Conservation (phyloP, 1,139 yeast genomes). For the Yamadazyma atmosphaerica region DNA sequence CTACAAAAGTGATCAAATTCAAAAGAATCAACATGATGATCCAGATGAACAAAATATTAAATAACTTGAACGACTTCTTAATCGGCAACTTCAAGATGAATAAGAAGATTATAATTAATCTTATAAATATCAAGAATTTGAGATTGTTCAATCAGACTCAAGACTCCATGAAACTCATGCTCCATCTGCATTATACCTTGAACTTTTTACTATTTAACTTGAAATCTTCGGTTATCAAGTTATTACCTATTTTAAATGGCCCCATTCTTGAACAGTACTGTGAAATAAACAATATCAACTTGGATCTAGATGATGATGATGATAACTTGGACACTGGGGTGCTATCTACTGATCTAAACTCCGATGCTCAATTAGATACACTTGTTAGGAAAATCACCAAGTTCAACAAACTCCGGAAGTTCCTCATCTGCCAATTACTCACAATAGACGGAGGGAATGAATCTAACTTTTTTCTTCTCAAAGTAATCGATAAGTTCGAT, state of each 20-base stretch:
- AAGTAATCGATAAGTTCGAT: conserved; percentile 31
- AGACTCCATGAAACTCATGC: conserved; percentile 1
- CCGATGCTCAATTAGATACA: conserved; percentile 7
- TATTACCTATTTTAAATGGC: conserved; percentile 40
- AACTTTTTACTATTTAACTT: conserved; percentile 31
- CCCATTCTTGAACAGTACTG: conserved; percentile 43
- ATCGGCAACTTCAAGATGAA: conserved; percentile 38
- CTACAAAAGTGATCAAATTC: conserved; percentile 32
- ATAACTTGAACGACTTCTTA: conserved; percentile 30
- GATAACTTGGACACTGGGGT: conserved; percentile 10
- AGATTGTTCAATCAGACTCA: conserved; percentile 23
- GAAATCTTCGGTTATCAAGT: conserved; percentile 26
- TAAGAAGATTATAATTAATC: conserved; percentile 34
- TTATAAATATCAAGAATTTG: conserved; percentile 34
- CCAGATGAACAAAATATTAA: conserved; percentile 25
- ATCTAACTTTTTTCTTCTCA: conserved; percentile 32
- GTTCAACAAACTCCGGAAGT: conserved; percentile 40
- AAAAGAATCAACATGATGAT: conserved; percentile 25
- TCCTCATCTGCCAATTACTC: conserved; percentile 42
- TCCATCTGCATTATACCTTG: conserved; percentile 20
- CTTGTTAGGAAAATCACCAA: conserved; percentile 18
- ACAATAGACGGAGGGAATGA: conserved; percentile 33
- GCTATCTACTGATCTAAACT: conserved; percentile 4
- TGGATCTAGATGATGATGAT: conserved; percentile 17
- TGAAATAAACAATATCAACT: conserved; percentile 34